These are phyloP conservation scores for Gigaspora rosea DNA, from an alignment of 192 early-diverging fungal species.

Conservation along the genomic window DNA sequence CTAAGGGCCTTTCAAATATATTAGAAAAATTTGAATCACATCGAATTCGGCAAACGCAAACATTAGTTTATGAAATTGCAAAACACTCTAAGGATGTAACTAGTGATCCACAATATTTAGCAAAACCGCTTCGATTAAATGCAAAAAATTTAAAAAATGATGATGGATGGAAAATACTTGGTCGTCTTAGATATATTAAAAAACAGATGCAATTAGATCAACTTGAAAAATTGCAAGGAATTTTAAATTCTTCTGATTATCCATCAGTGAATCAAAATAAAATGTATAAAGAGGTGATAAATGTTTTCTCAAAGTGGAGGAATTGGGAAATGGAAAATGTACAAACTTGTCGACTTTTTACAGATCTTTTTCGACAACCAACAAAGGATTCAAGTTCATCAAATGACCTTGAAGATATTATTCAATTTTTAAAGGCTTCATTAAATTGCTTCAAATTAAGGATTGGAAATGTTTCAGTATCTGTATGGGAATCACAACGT, in stretches of 20 bases:
- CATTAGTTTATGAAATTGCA: slow-evolving; percentile 56
- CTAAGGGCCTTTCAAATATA: slow-evolving; percentile 55
- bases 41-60: slow-evolving; percentile 56
- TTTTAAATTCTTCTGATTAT: slow-evolving; percentile 39
- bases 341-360: slow-evolving; percentile 48
- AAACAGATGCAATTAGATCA: slow-evolving; percentile 42
- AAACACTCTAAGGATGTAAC: slow-evolving; percentile 46
- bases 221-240: slow-evolving; percentile 43
- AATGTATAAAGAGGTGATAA: slow-evolving; percentile 50
- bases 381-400: neutral
- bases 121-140: slow-evolving; percentile 64
- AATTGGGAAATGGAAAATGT: slow-evolving; percentile 66
- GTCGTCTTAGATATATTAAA: slow-evolving; percentile 64
- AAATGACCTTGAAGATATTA: slow-evolving; percentile 32
- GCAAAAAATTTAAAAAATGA: slow-evolving; percentile 64
- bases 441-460: slow-evolving; percentile 43
- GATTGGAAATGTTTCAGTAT: slow-evolving; percentile 45
- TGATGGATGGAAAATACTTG: slow-evolving; percentile 74
- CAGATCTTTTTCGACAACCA: slow-evolving; percentile 45
- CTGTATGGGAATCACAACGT: slow-evolving; percentile 51
- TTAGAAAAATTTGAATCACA: slow-evolving; percentile 50
- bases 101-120: slow-evolving; percentile 69
- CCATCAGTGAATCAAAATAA: slow-evolving; percentile 37
- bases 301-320: slow-evolving; percentile 56
- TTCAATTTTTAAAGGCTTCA: slow-evolving; percentile 40